Conservation (phyloP, 768 basidiomycete species). For the Termitomyces sp. region DNA sequence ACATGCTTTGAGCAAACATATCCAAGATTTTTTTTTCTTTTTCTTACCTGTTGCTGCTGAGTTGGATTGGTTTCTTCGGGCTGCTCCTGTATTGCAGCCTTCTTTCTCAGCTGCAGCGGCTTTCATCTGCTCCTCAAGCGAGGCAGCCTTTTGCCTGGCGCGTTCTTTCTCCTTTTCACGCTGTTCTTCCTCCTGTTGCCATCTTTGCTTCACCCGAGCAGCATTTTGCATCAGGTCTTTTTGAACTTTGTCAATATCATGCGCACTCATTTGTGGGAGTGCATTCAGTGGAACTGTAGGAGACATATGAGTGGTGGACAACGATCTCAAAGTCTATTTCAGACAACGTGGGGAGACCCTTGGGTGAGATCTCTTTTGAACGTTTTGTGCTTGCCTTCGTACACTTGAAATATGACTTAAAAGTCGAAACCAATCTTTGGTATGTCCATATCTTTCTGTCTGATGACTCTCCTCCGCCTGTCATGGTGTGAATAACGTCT, state of each 20-base stretch:
- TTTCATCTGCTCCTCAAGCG: constrained; percentile 65
- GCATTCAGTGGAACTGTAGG: constrained; percentile 30
- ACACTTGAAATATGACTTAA: constrained; percentile 74
- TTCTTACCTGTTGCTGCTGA: too few relatives aligned
- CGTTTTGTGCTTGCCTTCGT: constrained; percentile 70
- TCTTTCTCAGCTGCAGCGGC: constrained; percentile 31
- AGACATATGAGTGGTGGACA: constrained; percentile 40
- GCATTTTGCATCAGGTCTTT: too few relatives aligned
- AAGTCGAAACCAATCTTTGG: too few relatives aligned
- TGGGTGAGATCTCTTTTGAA: too few relatives aligned
- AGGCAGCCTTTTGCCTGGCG: constrained; percentile 73
- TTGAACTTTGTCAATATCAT: too few relatives aligned
- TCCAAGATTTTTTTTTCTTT: too few relatives aligned
- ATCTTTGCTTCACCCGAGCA: constrained; percentile 73
- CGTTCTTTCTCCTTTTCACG: constrained; percentile 76
- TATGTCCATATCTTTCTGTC: constrained; percentile 42
- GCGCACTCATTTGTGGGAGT: too few relatives aligned
- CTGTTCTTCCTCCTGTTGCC: constrained; percentile 80
- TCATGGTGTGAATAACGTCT: constrained; percentile 8
- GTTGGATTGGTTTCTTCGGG: too few relatives aligned
- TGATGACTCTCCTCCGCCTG: neutral
- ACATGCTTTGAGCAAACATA: too few relatives aligned
- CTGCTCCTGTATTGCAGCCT: too few relatives aligned
- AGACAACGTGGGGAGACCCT: constrained; percentile 65
- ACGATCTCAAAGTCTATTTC: constrained; percentile 66